A percentile compares a stretch with the other conserved stretches of the same genome.
These are phyloP conservation scores for Radiomyces spectabilis DNA, from an alignment of 192 early-diverging fungal genomes.

Conservation along the genomic window DNA sequence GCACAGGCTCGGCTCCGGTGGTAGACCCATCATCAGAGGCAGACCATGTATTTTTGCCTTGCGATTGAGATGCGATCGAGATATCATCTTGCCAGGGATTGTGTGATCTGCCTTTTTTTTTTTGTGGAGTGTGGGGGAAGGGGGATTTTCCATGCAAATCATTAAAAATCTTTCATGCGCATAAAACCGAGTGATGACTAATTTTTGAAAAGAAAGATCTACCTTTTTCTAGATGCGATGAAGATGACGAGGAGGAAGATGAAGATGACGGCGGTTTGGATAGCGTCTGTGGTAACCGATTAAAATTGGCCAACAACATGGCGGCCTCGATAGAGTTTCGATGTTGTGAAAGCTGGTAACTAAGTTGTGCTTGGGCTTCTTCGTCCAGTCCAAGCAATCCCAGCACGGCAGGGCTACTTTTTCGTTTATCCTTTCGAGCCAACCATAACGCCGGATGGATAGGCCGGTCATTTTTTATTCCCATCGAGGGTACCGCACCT, in stretches of 20 bases:
- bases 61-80: constrained; percentile 13
- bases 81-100: constrained; percentile 18
- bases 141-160: neutral
- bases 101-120: neutral
- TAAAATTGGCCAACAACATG: constrained; percentile 28
- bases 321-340: constrained; percentile 32
- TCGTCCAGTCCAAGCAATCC: constrained; percentile 12
- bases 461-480: too few relatives aligned
- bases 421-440: constrained; percentile 18
- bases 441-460: constrained; percentile 13
- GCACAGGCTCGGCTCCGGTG: constrained; percentile 5
- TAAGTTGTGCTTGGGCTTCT: constrained; percentile 5
- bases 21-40: constrained; percentile 8
- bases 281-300: too few relatives aligned
- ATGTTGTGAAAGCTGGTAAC: constrained; percentile 17
- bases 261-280: constrained; percentile 4
- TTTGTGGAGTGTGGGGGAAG: neutral
- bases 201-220: constrained; percentile 5
- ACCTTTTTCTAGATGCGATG: constrained; percentile 5
- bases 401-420: constrained; percentile 26
- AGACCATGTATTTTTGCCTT: neutral
- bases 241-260: neutral
- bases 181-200: neutral
- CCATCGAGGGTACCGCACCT: too few relatives aligned
- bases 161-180: constrained; percentile 4